Percentiles rank a stretch among this genome's conserved stretches.
These are phyloP conservation scores for Mycena filopes DNA, from an alignment of 768 basidiomycete species.

Conservation along the genomic window DNA sequence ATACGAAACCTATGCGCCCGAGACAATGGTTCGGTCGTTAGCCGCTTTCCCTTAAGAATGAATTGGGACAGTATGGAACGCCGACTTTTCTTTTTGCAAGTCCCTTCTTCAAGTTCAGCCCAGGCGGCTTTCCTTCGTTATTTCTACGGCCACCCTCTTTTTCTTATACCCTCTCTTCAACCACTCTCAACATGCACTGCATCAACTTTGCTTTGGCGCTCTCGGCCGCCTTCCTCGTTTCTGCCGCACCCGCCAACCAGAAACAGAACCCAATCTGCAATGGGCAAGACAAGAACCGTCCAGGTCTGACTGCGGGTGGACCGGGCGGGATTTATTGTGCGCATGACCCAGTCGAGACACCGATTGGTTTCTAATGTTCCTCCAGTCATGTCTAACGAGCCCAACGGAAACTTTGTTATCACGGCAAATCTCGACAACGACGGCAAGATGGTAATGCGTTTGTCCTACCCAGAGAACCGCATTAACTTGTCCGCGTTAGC, in stretches of 20 bases:
- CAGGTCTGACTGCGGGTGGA: conserved; percentile 24
- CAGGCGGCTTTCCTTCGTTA: conserved; percentile 24
- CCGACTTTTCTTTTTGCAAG: conserved; percentile 5
- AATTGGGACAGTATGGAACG: background rate
- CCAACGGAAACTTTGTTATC: conserved; percentile 46
- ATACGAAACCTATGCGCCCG: conserved; percentile 1
- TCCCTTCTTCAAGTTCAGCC: conserved; percentile 17
- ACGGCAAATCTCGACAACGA: conserved; percentile 42
- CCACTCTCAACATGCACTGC: conserved; percentile 12
- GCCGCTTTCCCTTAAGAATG: background rate
- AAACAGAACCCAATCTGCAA: conserved; percentile 29
- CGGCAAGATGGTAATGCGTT: conserved; percentile 40
- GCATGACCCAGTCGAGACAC: background rate
- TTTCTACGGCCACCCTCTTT: conserved; percentile 9
- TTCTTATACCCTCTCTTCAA: conserved; percentile 9
- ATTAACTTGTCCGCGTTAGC: conserved; percentile 17
- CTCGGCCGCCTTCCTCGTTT: conserved; percentile 16
- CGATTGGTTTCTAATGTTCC: too few species aligned
- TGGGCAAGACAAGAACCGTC: conserved; percentile 24
- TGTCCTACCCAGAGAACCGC: too few species aligned
- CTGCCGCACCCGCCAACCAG: conserved; percentile 15
- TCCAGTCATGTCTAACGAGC: conserved; percentile 52
- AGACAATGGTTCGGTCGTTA: conserved; percentile 4
- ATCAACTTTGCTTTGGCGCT: conserved; percentile 18
- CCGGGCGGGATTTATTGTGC: conserved; percentile 26